Evolutionary conservation across 495 filamentous ascomycete species (phyloP).

Genomic region (Hypomontagnella submonticulosa): DNA sequence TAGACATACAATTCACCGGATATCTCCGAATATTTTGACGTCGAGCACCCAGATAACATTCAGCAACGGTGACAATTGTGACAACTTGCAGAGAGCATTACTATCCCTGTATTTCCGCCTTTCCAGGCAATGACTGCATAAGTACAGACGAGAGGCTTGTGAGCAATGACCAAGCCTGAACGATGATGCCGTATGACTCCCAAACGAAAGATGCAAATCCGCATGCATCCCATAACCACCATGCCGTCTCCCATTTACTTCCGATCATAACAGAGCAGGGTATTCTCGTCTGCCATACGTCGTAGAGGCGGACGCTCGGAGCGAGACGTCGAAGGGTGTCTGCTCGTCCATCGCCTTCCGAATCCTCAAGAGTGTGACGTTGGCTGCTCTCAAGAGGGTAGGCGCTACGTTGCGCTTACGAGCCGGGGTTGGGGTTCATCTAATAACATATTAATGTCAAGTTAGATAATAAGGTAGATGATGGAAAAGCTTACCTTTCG

Average conservation of each 20-base stretch:
- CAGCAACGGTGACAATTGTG: neutral
- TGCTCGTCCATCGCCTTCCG: conserved; percentile 41
- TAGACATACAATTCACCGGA: no score
- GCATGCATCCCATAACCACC: conserved; percentile 37
- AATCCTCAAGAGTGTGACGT: conserved; percentile 33
- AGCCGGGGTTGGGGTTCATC: conserved; percentile 65
- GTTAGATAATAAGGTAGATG: neutral
- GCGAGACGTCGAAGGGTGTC: conserved; percentile 11
- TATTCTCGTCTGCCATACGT: conserved; percentile 31
- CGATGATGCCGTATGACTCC: conserved; percentile 47
- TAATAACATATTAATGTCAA: conserved; percentile 26
- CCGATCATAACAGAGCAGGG: conserved; percentile 36
- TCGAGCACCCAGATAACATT: neutral
- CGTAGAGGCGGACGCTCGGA: conserved; percentile 42
- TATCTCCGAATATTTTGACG: no score
- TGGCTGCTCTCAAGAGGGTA: conserved; percentile 43
- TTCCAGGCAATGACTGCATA: conserved; percentile 40
- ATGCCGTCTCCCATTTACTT: conserved; percentile 39
- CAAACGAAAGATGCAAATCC: conserved; percentile 44
- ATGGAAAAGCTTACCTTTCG: conserved; percentile 75
- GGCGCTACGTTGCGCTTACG: conserved; percentile 45
- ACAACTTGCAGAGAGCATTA: conserved; percentile 34
- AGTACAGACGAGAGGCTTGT: conserved; percentile 42
- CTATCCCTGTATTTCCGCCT: conserved; percentile 36
- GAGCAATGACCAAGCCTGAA: conserved; percentile 40